phyloP scores from a whole-genome alignment of 805 yeast species.

The Debaryomyces maramus region DNA sequence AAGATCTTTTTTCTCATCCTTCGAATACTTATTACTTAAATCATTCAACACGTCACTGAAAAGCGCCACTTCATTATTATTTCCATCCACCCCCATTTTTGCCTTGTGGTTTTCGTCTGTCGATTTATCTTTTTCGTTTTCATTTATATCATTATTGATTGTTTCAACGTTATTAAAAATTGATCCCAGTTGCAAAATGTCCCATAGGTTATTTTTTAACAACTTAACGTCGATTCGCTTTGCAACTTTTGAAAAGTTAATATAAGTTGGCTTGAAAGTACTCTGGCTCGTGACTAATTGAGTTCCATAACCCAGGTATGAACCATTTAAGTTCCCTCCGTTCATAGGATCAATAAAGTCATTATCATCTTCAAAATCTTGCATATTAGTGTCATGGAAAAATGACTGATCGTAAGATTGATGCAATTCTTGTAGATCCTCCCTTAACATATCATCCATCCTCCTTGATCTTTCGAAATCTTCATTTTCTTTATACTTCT shows the following conservation, averaged over 20 bases:
- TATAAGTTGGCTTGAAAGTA: conserved; percentile 37
- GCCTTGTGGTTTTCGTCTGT: conserved; percentile 5
- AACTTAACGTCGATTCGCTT: conserved; percentile 42
- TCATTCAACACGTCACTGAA: conserved; percentile 41
- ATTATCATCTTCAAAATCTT: conserved; percentile 2
- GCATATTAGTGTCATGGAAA: conserved; percentile 12
- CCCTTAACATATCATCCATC: conserved; percentile 4
- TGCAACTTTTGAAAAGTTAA: conserved; percentile 43
- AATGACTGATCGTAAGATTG: conserved; percentile 17
- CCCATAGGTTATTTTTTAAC: conserved; percentile 43
- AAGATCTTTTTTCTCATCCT: conserved; percentile 60
- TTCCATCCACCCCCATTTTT: background rate
- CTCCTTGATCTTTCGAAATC: conserved; percentile 15
- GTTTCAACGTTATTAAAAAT: background rate
- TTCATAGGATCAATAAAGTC: conserved; percentile 7
- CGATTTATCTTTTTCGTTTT: conserved; percentile 5
- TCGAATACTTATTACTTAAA: conserved; percentile 52
- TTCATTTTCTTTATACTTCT: conserved; percentile 48
- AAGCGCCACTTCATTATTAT: background rate
- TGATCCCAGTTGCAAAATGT: conserved; percentile 11
- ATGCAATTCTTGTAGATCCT: conserved; percentile 16
- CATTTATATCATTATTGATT: background rate
- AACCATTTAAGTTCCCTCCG: conserved; percentile 1
- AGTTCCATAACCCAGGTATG: conserved; percentile 2
- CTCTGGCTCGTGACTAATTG: conserved; percentile 8